Conservation (phyloP, 805 yeast genomes). For the Henningerozyma blattae region DNA sequence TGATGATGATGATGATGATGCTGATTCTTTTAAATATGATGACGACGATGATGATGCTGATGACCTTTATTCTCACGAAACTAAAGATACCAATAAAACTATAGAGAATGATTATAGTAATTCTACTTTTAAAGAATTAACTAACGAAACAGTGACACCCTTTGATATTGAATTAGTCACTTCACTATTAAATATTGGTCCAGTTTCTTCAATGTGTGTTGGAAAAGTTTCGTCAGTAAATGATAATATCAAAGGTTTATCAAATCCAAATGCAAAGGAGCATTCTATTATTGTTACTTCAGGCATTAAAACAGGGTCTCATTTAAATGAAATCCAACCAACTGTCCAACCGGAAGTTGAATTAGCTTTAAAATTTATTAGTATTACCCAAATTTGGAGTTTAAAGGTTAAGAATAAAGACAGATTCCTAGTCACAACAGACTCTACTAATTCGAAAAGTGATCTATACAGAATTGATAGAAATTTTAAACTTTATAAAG, state of each 20-base stretch:
- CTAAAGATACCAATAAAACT: no score
- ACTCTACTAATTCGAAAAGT: constrained; percentile 47
- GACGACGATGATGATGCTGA: constrained; percentile 16
- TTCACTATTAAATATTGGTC: constrained; percentile 54
- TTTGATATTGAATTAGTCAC: constrained; percentile 39
- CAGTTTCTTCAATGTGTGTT: constrained; percentile 53
- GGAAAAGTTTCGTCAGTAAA: constrained; percentile 47
- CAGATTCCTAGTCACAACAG: constrained; percentile 60
- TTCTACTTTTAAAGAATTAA: constrained; percentile 4
- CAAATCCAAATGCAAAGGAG: constrained; percentile 58
- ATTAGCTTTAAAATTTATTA: constrained; percentile 59
- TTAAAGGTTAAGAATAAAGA: constrained; percentile 34
- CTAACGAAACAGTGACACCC: constrained; percentile 18
- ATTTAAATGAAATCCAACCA: constrained; percentile 52
- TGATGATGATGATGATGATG: constrained; percentile 27
- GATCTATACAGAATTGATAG: constrained; percentile 56
- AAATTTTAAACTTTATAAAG: constrained; percentile 47
- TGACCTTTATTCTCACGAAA: constrained; percentile 8
- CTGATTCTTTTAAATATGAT: constrained; percentile 19
- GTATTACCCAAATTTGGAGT: constrained; percentile 69
- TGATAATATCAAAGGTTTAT: constrained; percentile 43
- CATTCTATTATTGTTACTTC: constrained; percentile 57
- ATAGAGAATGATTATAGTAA: constrained; percentile 1
- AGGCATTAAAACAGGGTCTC: constrained; percentile 47
- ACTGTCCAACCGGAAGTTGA: constrained; percentile 56